Evolutionary conservation across 2,329 filamentous ascomycete species (phyloP), one percentile per base, ranked within the genome.

Genomic region (Nannizziopsis barbatae): DNA sequence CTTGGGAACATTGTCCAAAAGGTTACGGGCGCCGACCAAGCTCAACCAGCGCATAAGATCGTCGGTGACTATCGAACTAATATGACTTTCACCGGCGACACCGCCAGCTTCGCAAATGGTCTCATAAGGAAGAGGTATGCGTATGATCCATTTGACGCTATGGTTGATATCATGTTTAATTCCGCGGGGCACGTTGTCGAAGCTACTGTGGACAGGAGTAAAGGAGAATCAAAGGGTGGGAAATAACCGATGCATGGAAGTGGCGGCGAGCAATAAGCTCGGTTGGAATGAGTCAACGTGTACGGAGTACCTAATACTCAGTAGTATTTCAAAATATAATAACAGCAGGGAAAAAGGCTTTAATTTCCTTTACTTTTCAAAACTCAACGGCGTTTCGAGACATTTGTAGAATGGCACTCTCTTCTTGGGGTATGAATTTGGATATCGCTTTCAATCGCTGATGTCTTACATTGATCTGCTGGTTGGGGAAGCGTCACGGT

Each of bases 1-100:
- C 39, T 42, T n/a, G 39, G 39, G n/a, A 42, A 42, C 20, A 42
- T 42, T 42, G 39, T 42, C 12, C 39, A 42, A 9, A 42, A 42
- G 39, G 20, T 42, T n/a, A 31, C 39, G 12, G 39, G 39, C 20
- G 39, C 39, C 39, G 20, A 20, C 39, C 27, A 42, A 31, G 39
- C 27, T 5, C 30, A 42, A 11, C 39, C 39, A 4, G n/a, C 20
- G 6, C 39, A 42, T 14, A 42, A 17, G 11, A 42, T 42, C n/a
- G 39, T 42, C 30, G 39, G 39, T 5, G 39, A 42, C n/a, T 42
- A 42, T 18, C 39, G 39, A 30, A 42, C 39, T 8, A 42, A 42
- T 27, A 42, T 42, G 39, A 42, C 39, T 30, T 42, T 30, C 31
- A 31, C n/a, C 12, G 39, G 39, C 20, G 39, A 42, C n/a, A 30